These are phyloP conservation scores for Eutypa lata DNA, from an alignment of 2,329 filamentous ascomycete genomes.

Conservation along the genomic window DNA sequence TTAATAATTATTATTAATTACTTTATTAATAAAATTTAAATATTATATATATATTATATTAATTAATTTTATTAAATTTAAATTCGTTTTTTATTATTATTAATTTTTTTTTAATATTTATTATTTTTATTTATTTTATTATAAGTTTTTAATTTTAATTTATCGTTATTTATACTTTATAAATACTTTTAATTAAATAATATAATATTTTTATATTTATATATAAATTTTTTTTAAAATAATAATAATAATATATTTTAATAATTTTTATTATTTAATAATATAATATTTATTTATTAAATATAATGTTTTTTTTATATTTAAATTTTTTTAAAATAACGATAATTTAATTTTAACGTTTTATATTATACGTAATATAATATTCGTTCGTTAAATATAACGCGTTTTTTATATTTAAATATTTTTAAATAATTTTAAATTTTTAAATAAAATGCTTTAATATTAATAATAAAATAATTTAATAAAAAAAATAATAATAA, in stretches of 20 bases:
- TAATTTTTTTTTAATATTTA: neutral
- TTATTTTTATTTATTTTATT: neutral
- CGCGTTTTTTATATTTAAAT: neutral
- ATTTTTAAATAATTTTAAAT: neutral
- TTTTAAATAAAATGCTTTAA: neutral
- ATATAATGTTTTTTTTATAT: too few species aligned
- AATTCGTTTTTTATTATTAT: neutral
- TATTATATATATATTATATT: neutral
- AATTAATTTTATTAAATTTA: neutral
- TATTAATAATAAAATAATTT: neutral
- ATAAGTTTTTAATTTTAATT: neutral
- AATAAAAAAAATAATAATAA: too few species aligned
- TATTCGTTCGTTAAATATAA: too few species aligned
- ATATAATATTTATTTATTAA: neutral
- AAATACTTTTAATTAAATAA: neutral
- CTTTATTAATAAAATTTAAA: neutral
- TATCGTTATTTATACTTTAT: neutral
- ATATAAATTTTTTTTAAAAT: neutral
- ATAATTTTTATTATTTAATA: neutral
- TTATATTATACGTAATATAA: too few species aligned
- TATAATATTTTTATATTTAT: neutral
- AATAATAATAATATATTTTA: neutral
- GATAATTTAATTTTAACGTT: too few species aligned
- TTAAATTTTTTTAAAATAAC: too few species aligned
- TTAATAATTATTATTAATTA: neutral